Percentiles rank a stretch among this genome's conserved stretches.
These are phyloP conservation scores for Mycena galericulata DNA, from an alignment of 768 basidiomycete species.

Conservation along the genomic window DNA sequence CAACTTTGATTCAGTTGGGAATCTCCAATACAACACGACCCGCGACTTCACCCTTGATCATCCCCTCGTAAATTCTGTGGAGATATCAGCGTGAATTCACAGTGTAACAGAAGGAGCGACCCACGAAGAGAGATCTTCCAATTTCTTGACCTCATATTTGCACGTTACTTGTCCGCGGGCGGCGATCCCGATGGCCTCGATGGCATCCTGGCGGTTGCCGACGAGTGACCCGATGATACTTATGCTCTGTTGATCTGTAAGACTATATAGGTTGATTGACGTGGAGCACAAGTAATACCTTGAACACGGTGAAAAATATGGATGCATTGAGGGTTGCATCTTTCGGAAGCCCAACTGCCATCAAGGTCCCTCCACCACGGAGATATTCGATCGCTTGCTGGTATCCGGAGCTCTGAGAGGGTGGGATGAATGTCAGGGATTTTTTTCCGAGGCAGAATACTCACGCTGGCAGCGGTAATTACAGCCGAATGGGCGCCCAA, in stretches of 20 bases:
- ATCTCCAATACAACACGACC: too few relatives aligned
- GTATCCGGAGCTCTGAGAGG: constrained; percentile 51
- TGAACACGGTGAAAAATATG: constrained; percentile 80
- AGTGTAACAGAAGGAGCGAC: too few relatives aligned
- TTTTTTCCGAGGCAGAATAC: constrained; percentile 18
- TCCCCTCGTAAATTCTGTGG: too few relatives aligned
- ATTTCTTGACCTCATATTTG: too few relatives aligned
- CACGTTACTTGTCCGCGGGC: too few relatives aligned
- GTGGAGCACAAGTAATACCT: constrained; percentile 47
- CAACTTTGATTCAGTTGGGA: too few relatives aligned
- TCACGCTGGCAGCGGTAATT: constrained; percentile 66
- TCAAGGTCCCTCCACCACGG: constrained; percentile 75
- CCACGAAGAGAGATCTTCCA: too few relatives aligned
- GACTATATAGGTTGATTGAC: background rate
- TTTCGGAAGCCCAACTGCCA: constrained; percentile 84
- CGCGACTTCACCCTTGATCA: too few relatives aligned
- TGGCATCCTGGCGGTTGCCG: constrained; percentile 86
- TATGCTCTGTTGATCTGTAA: constrained; percentile 55
- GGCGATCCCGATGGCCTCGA: constrained; percentile 79
- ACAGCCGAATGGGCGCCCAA: constrained; percentile 79
- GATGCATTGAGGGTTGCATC: constrained; percentile 68
- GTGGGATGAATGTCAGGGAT: background rate
- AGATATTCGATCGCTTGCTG: constrained; percentile 80
- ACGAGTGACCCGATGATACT: constrained; percentile 66
- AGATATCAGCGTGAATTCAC: too few relatives aligned